Evolutionary conservation across 1,284 basidiomycete species (phyloP).

Genomic region (Cryptococcus maquisensis): DNA sequence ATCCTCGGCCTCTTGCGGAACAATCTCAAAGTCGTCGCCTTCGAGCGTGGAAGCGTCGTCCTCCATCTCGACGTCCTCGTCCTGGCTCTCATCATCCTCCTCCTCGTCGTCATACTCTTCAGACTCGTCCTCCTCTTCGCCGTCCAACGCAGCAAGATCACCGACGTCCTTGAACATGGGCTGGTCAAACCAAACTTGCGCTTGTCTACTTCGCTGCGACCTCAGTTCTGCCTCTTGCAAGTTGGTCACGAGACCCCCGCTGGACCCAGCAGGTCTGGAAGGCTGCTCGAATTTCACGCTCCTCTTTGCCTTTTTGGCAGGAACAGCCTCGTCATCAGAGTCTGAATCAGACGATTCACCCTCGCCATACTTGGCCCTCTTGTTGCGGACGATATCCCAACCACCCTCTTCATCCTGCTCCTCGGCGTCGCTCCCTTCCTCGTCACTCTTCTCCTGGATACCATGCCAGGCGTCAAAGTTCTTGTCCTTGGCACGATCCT

Average conservation of each 20-base stretch:
- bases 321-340: constrained; percentile 30
- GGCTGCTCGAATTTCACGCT: constrained; percentile 16
- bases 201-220: constrained; percentile 52
- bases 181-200: constrained; percentile 90
- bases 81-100: constrained; percentile 43
- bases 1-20: constrained; percentile 60
- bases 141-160: constrained; percentile 54
- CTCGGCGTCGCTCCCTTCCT: constrained; percentile 40
- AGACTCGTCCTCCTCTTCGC: constrained; percentile 49
- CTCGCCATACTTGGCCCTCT: constrained; percentile 59
- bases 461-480: constrained; percentile 72
- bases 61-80: constrained; percentile 38
- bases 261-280: constrained; percentile 11
- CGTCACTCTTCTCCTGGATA: constrained; percentile 51
- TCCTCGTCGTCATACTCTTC: constrained; percentile 47
- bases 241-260: constrained; percentile 32
- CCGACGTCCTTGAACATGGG: constrained; percentile 79
- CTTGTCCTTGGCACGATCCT: constrained; percentile 71
- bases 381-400: constrained; percentile 65
- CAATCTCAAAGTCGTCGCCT: constrained; percentile 64
- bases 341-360: constrained; percentile 52
- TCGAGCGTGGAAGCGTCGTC: constrained; percentile 26
- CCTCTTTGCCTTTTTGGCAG: constrained; percentile 7
- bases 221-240: constrained; percentile 36
- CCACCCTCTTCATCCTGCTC: constrained; percentile 61